These are phyloP conservation scores for Backusella westeae DNA, from an alignment of 192 early-diverging fungal genomes.

Conservation along the genomic window DNA sequence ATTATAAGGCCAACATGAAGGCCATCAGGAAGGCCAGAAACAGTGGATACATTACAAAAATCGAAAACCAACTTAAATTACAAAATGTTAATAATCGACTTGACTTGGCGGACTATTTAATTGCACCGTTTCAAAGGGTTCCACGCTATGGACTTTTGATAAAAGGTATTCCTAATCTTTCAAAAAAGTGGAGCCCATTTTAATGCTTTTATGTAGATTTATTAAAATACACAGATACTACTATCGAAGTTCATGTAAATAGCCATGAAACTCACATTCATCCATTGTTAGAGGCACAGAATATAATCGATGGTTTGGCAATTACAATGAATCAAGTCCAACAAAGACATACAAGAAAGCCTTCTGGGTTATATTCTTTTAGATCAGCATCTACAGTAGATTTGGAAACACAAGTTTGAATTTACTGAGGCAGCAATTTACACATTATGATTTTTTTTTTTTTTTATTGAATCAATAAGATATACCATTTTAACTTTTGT, in stretches of 20 bases:
- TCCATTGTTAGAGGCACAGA: constrained; percentile 23
- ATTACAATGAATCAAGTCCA: constrained; percentile 22
- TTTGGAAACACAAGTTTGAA: background rate
- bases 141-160: constrained; percentile 72
- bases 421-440: too few species aligned
- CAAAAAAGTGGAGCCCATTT: background rate
- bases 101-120: constrained; percentile 66
- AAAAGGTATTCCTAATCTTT: constrained; percentile 34
- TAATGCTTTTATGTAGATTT: constrained; percentile 21
- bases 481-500: too few species aligned
- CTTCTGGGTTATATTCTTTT: background rate
- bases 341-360: background rate
- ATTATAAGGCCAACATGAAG: constrained; percentile 25
- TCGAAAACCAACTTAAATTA: constrained; percentile 14
- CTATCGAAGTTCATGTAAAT: background rate
- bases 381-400: background rate
- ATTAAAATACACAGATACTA: constrained; percentile 23
- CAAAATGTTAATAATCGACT: constrained; percentile 46
- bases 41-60: constrained; percentile 18
- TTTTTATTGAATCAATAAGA: too few species aligned
- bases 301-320: constrained; percentile 25
- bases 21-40: constrained; percentile 26
- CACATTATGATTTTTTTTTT: too few species aligned
- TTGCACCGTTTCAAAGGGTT: constrained; percentile 76
- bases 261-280: background rate